Conservation (phyloP, 176 grass and related monocot genomes). For the Cymbopogon citratus region DNA sequence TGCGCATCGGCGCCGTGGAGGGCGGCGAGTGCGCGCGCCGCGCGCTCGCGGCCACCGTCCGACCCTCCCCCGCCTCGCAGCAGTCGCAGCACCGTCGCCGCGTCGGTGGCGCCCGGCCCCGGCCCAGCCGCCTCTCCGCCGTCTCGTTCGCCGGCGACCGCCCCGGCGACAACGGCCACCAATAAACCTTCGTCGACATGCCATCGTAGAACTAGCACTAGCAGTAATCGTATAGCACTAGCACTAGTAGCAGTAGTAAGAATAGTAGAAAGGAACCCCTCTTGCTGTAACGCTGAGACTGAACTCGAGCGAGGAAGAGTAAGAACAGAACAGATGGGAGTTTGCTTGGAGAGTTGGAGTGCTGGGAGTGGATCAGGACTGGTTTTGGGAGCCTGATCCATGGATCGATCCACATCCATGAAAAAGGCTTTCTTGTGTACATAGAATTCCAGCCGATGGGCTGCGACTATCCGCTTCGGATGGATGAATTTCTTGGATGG, state of each 20-base stretch:
- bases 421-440: background rate
- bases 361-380: background rate
- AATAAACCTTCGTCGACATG: slow-evolving; percentile 19
- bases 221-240: too few relatives aligned
- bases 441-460: background rate
- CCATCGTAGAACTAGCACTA: too few relatives aligned
- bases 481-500: background rate
- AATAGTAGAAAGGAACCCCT: background rate
- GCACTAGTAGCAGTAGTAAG: background rate
- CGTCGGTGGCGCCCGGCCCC: slow-evolving; percentile 11
- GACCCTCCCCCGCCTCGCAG: background rate
- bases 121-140: slow-evolving; percentile 42
- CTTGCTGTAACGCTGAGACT: background rate
- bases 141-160: slow-evolving; percentile 52
- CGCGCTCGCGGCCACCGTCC: slow-evolving; percentile 44
- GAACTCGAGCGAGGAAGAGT: background rate
- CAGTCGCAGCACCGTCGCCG: slow-evolving; percentile 47
- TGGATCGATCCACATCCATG: background rate
- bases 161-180: background rate
- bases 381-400: background rate
- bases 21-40: slow-evolving; percentile 36
- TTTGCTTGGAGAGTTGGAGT: background rate
- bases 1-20: slow-evolving; percentile 40
- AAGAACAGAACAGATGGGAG: background rate
- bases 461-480: background rate